Evolutionary conservation across 768 basidiomycete genomes (phyloP).

Genomic region (Mycena galopus): DNA sequence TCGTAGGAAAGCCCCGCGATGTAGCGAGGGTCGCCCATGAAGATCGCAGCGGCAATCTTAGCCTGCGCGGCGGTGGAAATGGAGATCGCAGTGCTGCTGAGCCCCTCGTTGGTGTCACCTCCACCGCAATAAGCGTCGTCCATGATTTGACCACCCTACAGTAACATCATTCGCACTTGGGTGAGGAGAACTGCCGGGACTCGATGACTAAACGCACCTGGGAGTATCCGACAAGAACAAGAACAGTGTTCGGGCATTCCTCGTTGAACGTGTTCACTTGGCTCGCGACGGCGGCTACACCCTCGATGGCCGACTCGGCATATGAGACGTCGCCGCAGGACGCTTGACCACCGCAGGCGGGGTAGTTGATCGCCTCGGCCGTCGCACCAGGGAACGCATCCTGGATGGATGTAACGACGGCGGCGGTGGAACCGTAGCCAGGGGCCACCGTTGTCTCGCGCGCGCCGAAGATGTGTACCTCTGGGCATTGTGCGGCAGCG

Average conservation of each 20-base stretch:
- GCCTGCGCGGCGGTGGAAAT: constrained; percentile 44
- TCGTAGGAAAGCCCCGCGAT: constrained; percentile 49
- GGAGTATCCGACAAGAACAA: constrained; percentile 51
- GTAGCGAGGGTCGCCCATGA: constrained; percentile 51
- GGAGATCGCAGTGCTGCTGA: constrained; percentile 46
- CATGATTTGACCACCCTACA: constrained; percentile 50
- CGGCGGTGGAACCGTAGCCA: constrained; percentile 48
- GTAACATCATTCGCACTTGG: neutral
- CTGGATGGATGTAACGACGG: constrained; percentile 45
- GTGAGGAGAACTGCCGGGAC: neutral
- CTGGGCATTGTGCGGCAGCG: constrained; percentile 41
- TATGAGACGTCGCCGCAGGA: constrained; percentile 49
- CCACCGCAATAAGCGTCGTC: constrained; percentile 51
- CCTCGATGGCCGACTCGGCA: constrained; percentile 47
- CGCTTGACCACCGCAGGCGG: constrained; percentile 51
- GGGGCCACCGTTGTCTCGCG: constrained; percentile 50
- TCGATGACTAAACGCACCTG: constrained; percentile 40
- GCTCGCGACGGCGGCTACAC: constrained; percentile 47
- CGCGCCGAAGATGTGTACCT: constrained; percentile 51
- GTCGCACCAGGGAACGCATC: constrained; percentile 47
- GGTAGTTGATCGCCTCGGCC: constrained; percentile 50
- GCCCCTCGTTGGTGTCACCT: constrained; percentile 49
- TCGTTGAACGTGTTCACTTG: constrained; percentile 49
- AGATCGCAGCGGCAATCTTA: constrained; percentile 51
- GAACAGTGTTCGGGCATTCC: constrained; percentile 46